These are phyloP conservation scores for Fusarium austroafricanum DNA, from an alignment of 2,329 filamentous ascomycete genomes.

Conservation along the genomic window DNA sequence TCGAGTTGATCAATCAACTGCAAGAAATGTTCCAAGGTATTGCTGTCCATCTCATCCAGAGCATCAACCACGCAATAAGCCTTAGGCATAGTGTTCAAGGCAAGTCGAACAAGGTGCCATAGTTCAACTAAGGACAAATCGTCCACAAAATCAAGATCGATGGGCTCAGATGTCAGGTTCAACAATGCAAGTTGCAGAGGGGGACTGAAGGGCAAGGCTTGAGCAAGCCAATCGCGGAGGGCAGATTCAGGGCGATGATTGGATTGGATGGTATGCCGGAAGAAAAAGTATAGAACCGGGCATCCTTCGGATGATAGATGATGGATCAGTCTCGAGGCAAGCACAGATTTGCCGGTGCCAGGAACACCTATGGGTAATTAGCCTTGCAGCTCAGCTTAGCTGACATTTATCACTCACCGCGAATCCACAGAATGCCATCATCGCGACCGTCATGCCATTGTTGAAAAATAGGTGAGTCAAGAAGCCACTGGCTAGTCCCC, in stretches of 20 bases:
- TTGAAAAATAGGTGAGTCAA: slow-evolving; percentile 2
- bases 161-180: not conserved
- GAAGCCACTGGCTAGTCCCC: slow-evolving; percentile 29
- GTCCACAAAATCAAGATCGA: not conserved
- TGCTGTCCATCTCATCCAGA: slow-evolving; percentile 60
- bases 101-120: slow-evolving; percentile 47
- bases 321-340: slow-evolving; percentile 46
- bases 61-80: slow-evolving; percentile 58
- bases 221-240: slow-evolving; percentile 52
- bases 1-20: slow-evolving; percentile 49
- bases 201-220: slow-evolving; percentile 48
- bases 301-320: slow-evolving; percentile 2
- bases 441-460: slow-evolving; percentile 10
- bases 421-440: slow-evolving; percentile 32
- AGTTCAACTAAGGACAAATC: slow-evolving; percentile 39
- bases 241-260: slow-evolving; percentile 49
- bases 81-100: slow-evolving; percentile 37
- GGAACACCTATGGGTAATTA: slow-evolving; percentile 46
- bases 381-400: not conserved
- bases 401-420: not conserved
- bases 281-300: slow-evolving; percentile 55
- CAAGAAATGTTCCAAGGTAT: slow-evolving; percentile 48
- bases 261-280: slow-evolving; percentile 53
- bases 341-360: slow-evolving; percentile 55
- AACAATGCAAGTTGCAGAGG: slow-evolving; percentile 45